Evolutionary conservation across 208 protist genomes (phyloP).

Genomic region (Acanthamoeba culbertsoni): DNA sequence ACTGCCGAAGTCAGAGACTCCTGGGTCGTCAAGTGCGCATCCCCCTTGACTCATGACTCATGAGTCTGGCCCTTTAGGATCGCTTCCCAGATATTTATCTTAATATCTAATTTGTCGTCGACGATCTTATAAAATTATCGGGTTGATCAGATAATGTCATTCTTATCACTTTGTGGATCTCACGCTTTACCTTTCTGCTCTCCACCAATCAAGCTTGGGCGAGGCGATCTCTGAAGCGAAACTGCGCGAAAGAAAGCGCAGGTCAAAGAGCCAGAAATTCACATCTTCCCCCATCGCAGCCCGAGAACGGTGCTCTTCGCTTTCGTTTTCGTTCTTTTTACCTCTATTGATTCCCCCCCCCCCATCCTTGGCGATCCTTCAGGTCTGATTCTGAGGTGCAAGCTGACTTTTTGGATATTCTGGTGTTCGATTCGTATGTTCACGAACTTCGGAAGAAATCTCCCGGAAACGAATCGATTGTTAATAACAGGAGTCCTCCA

Average conservation of each 20-base stretch:
- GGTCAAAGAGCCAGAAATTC: background rate
- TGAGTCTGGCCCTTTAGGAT: too few relatives aligned
- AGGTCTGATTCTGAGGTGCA: background rate
- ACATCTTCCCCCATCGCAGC: background rate
- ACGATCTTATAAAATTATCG: too few relatives aligned
- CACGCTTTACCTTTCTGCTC: background rate
- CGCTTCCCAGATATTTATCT: too few relatives aligned
- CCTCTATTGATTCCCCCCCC: background rate
- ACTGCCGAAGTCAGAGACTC: background rate
- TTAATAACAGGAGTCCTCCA: too few relatives aligned
- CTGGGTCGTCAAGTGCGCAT: constrained; percentile 14
- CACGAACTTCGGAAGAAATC: background rate
- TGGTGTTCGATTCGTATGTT: background rate
- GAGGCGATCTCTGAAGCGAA: background rate
- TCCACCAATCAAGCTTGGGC: background rate
- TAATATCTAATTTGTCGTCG: too few relatives aligned
- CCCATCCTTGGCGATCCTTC: too few relatives aligned
- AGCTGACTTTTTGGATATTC: background rate
- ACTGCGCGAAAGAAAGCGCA: background rate
- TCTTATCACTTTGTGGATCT: background rate
- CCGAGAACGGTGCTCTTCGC: background rate
- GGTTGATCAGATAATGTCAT: too few relatives aligned
- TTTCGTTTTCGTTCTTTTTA: background rate
- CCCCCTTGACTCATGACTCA: too few relatives aligned
- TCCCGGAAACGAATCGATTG: background rate